Evolutionary conservation across 2,329 filamentous ascomycete genomes (phyloP), one percentile per base, ranked within the genome.

Genomic region (Volutella citrinella): DNA sequence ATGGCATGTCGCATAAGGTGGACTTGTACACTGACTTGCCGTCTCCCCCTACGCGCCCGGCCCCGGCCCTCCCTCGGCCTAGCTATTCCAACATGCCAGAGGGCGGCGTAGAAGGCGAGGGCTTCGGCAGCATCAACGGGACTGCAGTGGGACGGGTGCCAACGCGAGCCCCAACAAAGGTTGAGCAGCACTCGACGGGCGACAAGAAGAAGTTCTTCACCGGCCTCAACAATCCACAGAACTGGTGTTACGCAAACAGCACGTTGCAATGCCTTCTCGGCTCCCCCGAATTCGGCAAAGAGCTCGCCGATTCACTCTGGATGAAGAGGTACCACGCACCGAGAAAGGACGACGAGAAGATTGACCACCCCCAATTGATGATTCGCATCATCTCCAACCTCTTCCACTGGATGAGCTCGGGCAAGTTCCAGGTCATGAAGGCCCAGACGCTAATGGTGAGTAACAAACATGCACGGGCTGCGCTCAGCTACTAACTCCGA

Each of bases 211-310:
- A 42, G 22, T 40, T 48, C 23, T 56, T 57, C 23, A 65, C 87
- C 10, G 90, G 91, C 0, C 71, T 96, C 10, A 67, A 80, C 38
- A 96, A 96, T 49, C 86, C 88, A 24, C 78, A 80, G 2, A 82
- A 84, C 28, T 90, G 85, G 46, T 96, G 91, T 58, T 96, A 95
- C 56, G 89, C 93, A 70, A 96, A 95, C 60, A 83, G 87, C n/a
- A 82, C 83, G 0, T 69, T 97, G 17, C 91, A 97, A 60, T 85
- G 84, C 40, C 66, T 96, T 13, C 84, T 86, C 38, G 83, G 82
- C 3, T 91, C 89, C 1, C 55, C 77, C 54, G 63, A 78, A 64
- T 74, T 95, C 74, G 67, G 76, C 63, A 57, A 80, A 64, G 67
- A 83, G 67, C 55, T 84, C 55, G 53, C 87, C 63, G 63, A 76